phyloP scores from a whole-genome alignment of 257 asterid species.

The Solanum chmielewskii region DNA sequence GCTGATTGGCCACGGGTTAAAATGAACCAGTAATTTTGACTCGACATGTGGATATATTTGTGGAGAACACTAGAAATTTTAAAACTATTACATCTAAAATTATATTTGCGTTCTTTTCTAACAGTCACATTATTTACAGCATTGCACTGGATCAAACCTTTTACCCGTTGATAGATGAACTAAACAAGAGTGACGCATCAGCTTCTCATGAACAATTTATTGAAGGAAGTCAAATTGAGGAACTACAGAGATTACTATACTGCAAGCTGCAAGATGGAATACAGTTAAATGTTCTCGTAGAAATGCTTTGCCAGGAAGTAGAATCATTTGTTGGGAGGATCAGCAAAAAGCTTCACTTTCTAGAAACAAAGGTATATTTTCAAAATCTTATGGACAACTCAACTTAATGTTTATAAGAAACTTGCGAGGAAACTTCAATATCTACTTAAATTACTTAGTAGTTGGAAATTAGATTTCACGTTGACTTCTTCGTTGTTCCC shows the following conservation, averaged over 20 bases:
- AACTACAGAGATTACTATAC: slow-evolving; percentile 42
- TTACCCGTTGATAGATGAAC: slow-evolving; percentile 40
- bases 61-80: background rate
- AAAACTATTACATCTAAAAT: background rate
- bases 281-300: slow-evolving; percentile 30
- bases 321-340: slow-evolving; percentile 39
- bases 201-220: slow-evolving; percentile 24
- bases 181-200: slow-evolving; percentile 19
- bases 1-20: background rate
- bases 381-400: background rate
- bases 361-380: slow-evolving; percentile 55
- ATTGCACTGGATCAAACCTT: slow-evolving; percentile 52
- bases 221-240: slow-evolving; percentile 47
- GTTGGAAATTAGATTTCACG: background rate
- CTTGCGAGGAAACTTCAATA: background rate
- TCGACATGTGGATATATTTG: background rate
- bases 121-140: slow-evolving; percentile 26
- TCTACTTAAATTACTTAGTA: background rate
- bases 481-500: slow-evolving; percentile 13
- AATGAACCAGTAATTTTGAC: background rate
- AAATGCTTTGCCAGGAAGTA: slow-evolving; percentile 43
- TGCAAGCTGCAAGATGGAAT: slow-evolving; percentile 26
- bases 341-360: slow-evolving; percentile 32
- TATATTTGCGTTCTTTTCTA: background rate
- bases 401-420: background rate